Conservation (phyloP, 257 asterid species). For the Nicotiana knightiana region DNA sequence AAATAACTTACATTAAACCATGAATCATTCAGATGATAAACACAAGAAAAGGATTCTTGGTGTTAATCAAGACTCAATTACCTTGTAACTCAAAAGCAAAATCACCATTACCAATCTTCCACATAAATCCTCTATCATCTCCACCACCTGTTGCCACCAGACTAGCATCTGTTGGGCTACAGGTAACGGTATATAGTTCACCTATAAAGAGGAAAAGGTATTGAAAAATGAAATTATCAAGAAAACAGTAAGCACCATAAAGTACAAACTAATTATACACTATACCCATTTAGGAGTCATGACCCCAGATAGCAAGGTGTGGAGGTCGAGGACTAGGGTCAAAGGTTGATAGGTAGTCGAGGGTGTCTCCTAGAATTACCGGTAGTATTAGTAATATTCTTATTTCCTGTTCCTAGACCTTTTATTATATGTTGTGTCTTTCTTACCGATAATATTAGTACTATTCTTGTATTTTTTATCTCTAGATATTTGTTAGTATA, state of each 20-base stretch:
- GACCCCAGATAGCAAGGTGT: too few relatives aligned
- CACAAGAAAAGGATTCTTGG: too few relatives aligned
- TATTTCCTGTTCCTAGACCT: too few relatives aligned
- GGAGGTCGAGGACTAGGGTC: too few relatives aligned
- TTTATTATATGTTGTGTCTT: too few relatives aligned
- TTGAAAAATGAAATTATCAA: not conserved
- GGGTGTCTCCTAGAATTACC: too few relatives aligned
- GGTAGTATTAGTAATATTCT: too few relatives aligned
- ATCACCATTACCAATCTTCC: constrained; percentile 75
- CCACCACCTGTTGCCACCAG: constrained; percentile 97
- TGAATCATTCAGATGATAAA: too few relatives aligned
- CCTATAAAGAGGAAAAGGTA: constrained; percentile 30
- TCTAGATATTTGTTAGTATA: too few relatives aligned
- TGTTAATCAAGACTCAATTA: constrained; percentile 6
- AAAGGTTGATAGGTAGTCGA: too few relatives aligned
- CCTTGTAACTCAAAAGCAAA: constrained; percentile 81
- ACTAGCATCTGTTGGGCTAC: constrained; percentile 77
- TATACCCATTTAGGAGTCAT: not conserved
- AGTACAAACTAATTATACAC: not conserved
- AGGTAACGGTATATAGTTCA: constrained; percentile 65
- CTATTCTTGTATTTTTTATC: too few relatives aligned
- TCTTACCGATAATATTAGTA: too few relatives aligned
- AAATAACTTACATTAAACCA: not conserved
- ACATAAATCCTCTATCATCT: constrained; percentile 84
- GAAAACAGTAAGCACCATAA: not conserved